Evolutionary conservation across 2,329 filamentous ascomycete genomes (phyloP), one percentile per base, ranked within the genome.

Genomic region (Trichoderma pleuroti): DNA sequence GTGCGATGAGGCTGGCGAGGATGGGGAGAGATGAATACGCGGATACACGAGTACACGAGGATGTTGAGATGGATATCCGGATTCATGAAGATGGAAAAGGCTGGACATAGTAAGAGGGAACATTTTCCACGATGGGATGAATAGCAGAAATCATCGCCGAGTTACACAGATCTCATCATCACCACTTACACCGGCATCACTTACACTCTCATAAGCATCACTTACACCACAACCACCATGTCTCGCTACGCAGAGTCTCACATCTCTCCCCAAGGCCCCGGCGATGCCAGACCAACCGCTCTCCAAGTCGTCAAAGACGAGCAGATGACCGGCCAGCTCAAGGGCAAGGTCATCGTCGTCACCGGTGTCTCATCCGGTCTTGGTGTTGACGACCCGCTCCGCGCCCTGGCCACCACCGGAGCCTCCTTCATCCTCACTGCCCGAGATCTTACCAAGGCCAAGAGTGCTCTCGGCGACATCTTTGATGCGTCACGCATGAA

Each of bases 331-430:
- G 74, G 71, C 32, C 75, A 76, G 26, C 74, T 79, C 11, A 34
- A 56, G 6, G 80, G 77, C 62, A 82, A 81, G 73, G 76, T 79
- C 32, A 75, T 81, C 54, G 73, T 84, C 28, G 72, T 83, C 64
- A 82, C 81, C 2, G 81, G 81, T 16, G 75, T 74, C 52, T 80
- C 80, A 2, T 79, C 79, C 0, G 81, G 81, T 1, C 76, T 82
- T 24, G 81, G 81, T 9, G 74, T 81, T 36, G 81, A 81, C n/a
- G 71, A 83, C 80, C 0, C 81, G n/a, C n/a, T 76, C n/a, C 76
- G 77, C 9, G 82, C 81, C 2, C 73, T 84, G 0, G 72, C 75
- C 14, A 64, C 72, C 9, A 83, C 82, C 0, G 81, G 82, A 7
- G 81, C 81, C 0, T 79, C 72, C 2, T 69, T 84, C 12, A 81